Evolutionary conservation across 2,329 filamentous ascomycete genomes (phyloP).

Genomic region (Talaromyces albobiverticillius): DNA sequence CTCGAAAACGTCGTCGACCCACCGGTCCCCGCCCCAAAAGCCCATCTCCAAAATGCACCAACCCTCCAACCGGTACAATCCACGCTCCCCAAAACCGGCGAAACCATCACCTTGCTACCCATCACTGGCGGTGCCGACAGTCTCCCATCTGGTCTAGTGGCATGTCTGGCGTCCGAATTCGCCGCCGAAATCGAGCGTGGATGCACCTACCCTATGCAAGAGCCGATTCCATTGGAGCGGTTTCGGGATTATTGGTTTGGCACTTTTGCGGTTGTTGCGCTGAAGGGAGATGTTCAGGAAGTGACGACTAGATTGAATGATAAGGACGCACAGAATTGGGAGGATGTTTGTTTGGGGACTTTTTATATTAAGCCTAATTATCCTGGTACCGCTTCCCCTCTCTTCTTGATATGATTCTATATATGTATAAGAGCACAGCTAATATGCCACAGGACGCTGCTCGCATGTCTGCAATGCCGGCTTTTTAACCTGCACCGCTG

Average conservation of each 20-base stretch:
- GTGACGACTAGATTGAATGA: not conserved
- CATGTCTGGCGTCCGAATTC: conserved; percentile 32
- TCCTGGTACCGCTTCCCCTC: too few species aligned
- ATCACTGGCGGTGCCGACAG: conserved; percentile 22
- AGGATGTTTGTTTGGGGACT: conserved; percentile 34
- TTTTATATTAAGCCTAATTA: conserved; percentile 44
- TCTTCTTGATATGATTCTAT: too few species aligned
- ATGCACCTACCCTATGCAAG: conserved; percentile 39
- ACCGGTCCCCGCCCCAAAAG: conserved; percentile 25
- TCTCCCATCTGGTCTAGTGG: conserved; percentile 25
- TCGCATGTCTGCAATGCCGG: conserved; percentile 40
- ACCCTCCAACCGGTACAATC: conserved; percentile 22
- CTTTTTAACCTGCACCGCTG: conserved; percentile 32
- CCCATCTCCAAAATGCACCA: conserved; percentile 16
- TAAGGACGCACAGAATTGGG: conserved; percentile 30
- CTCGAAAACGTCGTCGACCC: conserved; percentile 33
- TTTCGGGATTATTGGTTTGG: conserved; percentile 40
- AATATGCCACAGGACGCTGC: conserved; percentile 29
- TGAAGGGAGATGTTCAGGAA: conserved; percentile 19
- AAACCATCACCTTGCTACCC: conserved; percentile 21
- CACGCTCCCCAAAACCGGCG: conserved; percentile 22
- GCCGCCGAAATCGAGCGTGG: conserved; percentile 33
- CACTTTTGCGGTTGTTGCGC: conserved; percentile 33
- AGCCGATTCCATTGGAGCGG: conserved; percentile 26
- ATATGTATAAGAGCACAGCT: not conserved